A percentile compares a stretch with the other conserved stretches of the same genome.
Evolutionary conservation across 2,329 filamentous ascomycete genomes (phyloP).

Genomic region (Curvularia sp.): DNA sequence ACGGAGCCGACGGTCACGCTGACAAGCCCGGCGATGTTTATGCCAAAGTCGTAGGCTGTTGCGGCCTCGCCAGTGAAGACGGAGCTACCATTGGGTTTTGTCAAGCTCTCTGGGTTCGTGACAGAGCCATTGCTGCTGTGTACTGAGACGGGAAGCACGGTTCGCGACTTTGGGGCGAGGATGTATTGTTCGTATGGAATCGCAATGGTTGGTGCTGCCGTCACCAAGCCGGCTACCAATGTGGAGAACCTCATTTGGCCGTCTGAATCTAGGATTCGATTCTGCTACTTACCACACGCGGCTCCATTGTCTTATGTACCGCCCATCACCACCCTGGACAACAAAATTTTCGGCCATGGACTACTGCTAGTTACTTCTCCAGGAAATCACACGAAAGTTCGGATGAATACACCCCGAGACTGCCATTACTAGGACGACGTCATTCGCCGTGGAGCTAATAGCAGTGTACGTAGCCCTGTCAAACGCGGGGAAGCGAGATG

Average conservation of each 20-base stretch:
- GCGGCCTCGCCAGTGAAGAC: slow-evolving; percentile 48
- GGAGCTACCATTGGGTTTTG: slow-evolving; percentile 35
- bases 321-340: background rate
- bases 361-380: background rate
- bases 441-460: background rate
- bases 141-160: slow-evolving; percentile 39
- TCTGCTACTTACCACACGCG: background rate
- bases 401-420: slow-evolving; percentile 19
- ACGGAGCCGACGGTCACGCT: slow-evolving; percentile 45
- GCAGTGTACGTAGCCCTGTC: background rate
- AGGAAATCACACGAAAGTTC: background rate
- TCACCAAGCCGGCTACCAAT: background rate
- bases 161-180: slow-evolving; percentile 50
- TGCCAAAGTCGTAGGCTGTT: slow-evolving; percentile 53
- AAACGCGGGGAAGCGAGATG: slow-evolving; percentile 20
- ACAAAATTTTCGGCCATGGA: background rate
- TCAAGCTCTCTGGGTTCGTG: slow-evolving; percentile 44
- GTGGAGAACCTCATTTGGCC: slow-evolving; percentile 2
- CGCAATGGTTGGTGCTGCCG: background rate
- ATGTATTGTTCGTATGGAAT: slow-evolving; percentile 52
- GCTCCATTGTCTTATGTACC: background rate
- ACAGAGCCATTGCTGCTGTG: slow-evolving; percentile 52
- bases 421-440: slow-evolving; percentile 7
- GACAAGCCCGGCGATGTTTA: slow-evolving; percentile 54
- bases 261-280: background rate